Evolutionary conservation across 768 basidiomycete species (phyloP).

Genomic region (Tylopilus plumbeoviolaceoides): DNA sequence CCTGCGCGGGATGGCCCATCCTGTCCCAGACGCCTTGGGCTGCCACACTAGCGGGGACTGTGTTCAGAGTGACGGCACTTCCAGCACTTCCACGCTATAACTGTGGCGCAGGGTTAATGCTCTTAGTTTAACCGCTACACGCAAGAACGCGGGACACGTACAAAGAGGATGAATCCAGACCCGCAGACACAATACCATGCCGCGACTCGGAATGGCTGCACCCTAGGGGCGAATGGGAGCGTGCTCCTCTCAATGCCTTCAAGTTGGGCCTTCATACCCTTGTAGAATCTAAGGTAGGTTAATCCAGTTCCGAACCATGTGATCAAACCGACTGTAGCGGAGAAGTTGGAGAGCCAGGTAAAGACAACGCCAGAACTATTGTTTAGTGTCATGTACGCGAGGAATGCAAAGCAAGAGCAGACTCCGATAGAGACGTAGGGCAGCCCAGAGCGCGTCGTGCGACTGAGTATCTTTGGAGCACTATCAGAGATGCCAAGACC

Average conservation of each 20-base stretch:
- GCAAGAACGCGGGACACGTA: conserved; percentile 29
- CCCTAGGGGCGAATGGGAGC: conserved; percentile 41
- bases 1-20: too few species aligned
- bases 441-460: conserved; percentile 37
- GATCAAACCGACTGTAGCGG: conserved; percentile 38
- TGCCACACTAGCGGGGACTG: too few species aligned
- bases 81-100: too few species aligned
- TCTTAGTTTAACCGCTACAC: too few species aligned
- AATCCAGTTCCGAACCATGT: conserved; percentile 44
- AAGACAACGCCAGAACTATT: conserved; percentile 37
- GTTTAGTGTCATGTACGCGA: conserved; percentile 39
- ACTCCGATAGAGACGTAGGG: conserved; percentile 39
- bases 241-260: conserved; percentile 43
- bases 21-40: too few species aligned
- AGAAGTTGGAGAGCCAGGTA: conserved; percentile 36
- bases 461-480: conserved; percentile 49
- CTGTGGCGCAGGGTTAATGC: too few species aligned
- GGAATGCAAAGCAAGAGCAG: conserved; percentile 31
- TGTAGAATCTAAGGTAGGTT: conserved; percentile 44
- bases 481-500: conserved; percentile 50
- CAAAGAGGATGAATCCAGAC: conserved; percentile 31
- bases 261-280: conserved; percentile 45
- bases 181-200: conserved; percentile 35
- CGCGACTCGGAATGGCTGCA: conserved; percentile 43
- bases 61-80: too few species aligned